phyloP scores from a whole-genome alignment of 1,284 basidiomycete species.

The Inonotus hispidus region DNA sequence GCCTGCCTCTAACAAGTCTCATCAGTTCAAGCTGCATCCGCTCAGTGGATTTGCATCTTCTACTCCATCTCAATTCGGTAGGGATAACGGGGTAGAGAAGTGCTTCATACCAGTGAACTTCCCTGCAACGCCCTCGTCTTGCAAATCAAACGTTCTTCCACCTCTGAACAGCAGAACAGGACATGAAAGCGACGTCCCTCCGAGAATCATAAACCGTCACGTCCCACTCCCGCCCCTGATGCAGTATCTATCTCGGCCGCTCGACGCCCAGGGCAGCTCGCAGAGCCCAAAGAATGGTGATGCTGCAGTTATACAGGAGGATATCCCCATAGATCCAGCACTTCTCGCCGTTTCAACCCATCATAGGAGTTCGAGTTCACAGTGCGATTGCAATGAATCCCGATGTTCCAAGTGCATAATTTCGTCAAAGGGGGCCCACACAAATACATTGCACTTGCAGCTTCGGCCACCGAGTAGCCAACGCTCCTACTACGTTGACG shows the following conservation, averaged over 20 bases:
- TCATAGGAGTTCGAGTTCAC: background rate
- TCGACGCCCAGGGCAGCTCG: background rate
- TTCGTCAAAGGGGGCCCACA: background rate
- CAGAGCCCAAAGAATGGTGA: background rate
- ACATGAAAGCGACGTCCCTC: background rate
- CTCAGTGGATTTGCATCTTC: background rate
- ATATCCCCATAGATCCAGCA: slow-evolving; percentile 13
- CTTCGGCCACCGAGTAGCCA: background rate
- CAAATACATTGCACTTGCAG: slow-evolving; percentile 4
- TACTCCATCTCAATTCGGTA: background rate
- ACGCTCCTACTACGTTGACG: background rate
- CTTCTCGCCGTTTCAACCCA: background rate
- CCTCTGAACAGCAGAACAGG: background rate
- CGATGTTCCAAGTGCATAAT: background rate
- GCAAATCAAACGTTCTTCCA: slow-evolving; percentile 3
- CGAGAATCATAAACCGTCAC: background rate
- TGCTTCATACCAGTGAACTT: background rate
- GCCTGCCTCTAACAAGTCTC: background rate
- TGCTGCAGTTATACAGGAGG: background rate
- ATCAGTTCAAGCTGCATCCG: background rate
- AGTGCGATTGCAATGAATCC: background rate
- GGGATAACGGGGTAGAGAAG: background rate
- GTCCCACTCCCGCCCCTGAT: slow-evolving; percentile 9
- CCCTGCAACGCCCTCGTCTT: background rate
- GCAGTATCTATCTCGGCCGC: slow-evolving; percentile 8